These are phyloP conservation scores for Hypomontagnella submonticulosa DNA, from an alignment of 495 filamentous ascomycete genomes.

Conservation along the genomic window DNA sequence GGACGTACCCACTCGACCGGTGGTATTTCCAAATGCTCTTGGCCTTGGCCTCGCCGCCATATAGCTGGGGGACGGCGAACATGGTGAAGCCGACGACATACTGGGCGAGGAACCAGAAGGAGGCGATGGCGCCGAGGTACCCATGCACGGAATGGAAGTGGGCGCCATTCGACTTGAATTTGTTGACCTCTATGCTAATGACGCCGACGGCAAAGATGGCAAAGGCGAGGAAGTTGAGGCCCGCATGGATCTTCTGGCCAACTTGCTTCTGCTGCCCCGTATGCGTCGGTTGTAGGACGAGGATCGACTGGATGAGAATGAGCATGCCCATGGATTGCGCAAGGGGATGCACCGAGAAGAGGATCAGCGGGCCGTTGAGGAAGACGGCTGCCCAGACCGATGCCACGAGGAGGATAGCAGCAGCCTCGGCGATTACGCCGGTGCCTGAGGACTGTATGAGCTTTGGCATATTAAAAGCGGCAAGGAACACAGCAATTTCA, in stretches of 20 bases:
- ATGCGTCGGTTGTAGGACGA: slow-evolving; percentile 89
- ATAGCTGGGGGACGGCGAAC: slow-evolving; percentile 74
- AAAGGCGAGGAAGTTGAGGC: slow-evolving; percentile 72
- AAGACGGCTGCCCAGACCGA: slow-evolving; percentile 81
- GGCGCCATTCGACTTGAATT: slow-evolving; percentile 64
- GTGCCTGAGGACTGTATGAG: slow-evolving; percentile 63
- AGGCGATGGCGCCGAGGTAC: slow-evolving; percentile 82
- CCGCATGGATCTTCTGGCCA: slow-evolving; percentile 76
- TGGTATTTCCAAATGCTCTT: slow-evolving; percentile 92
- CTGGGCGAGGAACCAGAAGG: slow-evolving; percentile 75
- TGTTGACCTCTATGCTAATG: slow-evolving; percentile 85
- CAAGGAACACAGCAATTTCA: neutral
- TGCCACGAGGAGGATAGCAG: slow-evolving; percentile 67
- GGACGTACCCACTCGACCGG: slow-evolving; percentile 77
- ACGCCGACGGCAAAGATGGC: slow-evolving; percentile 72
- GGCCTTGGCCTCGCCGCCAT: slow-evolving; percentile 81
- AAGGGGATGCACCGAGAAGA: slow-evolving; percentile 90
- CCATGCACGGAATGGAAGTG: slow-evolving; percentile 85
- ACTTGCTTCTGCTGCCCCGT: slow-evolving; percentile 75
- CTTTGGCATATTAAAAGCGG: slow-evolving; percentile 42
- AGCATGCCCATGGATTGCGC: slow-evolving; percentile 81
- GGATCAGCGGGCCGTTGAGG: slow-evolving; percentile 66
- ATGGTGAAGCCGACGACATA: slow-evolving; percentile 81
- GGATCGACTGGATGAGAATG: slow-evolving; percentile 78
- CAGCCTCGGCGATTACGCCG: slow-evolving; percentile 53